Evolutionary conservation across 116 monocot genomes (phyloP).

Genomic region (Iris pallida): DNA sequence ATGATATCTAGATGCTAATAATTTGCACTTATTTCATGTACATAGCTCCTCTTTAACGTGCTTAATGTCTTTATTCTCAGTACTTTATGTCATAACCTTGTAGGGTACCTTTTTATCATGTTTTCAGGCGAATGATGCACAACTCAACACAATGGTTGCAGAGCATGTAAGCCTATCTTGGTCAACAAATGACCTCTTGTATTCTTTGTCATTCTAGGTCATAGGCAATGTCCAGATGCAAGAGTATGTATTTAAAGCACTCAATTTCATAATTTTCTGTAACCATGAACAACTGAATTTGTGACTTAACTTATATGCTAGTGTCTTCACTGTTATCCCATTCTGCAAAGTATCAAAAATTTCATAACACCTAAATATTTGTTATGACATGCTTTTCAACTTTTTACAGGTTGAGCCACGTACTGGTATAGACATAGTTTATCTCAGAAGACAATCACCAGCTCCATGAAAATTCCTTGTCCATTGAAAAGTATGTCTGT

Average conservation of each 20-base stretch:
- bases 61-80: too few species aligned
- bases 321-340: neutral
- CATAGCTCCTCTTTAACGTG: too few species aligned
- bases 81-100: neutral
- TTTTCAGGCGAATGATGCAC: constrained; percentile 85
- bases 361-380: neutral
- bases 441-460: constrained; percentile 71
- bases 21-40: too few species aligned
- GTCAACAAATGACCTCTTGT: neutral
- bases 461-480: constrained; percentile 68
- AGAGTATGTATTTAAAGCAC: neutral
- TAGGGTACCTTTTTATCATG: neutral
- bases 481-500: constrained; percentile 65
- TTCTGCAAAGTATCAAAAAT: neutral
- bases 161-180: constrained; percentile 55
- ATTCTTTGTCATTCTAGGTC: neutral
- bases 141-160: constrained; percentile 87
- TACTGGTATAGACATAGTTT: constrained; percentile 66
- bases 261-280: neutral
- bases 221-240: neutral
- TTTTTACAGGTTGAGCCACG: constrained; percentile 70
- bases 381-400: neutral
- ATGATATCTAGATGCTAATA: too few species aligned
- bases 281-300: neutral
- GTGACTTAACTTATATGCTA: neutral